These are phyloP conservation scores for Cystofilobasidium bisporidii DNA, from an alignment of 768 basidiomycete genomes.

Conservation along the genomic window DNA sequence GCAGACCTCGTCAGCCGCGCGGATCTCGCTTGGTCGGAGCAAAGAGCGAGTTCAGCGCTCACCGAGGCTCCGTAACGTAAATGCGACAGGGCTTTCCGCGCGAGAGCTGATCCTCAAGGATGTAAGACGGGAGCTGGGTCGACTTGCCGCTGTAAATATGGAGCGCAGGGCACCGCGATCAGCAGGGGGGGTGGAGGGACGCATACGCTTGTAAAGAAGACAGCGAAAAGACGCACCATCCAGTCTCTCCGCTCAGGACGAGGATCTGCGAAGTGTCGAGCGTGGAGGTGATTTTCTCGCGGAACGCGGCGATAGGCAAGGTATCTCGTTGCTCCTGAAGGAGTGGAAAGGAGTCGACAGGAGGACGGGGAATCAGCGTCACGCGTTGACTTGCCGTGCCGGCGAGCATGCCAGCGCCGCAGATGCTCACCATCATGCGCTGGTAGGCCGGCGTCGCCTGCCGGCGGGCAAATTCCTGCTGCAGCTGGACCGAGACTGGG, in stretches of 20 bases:
- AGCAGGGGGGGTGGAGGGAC: slow-evolving; percentile 30
- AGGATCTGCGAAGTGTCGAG: slow-evolving; percentile 70
- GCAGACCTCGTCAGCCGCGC: too few relatives aligned
- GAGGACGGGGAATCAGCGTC: too few relatives aligned
- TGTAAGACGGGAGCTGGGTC: slow-evolving; percentile 87
- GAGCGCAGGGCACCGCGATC: not conserved
- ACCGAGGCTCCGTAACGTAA: slow-evolving; percentile 83
- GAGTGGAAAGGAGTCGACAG: not conserved
- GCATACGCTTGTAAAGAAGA: slow-evolving; percentile 36
- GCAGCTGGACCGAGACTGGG: slow-evolving; percentile 28
- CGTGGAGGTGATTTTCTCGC: slow-evolving; percentile 57
- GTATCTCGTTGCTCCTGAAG: slow-evolving; percentile 59
- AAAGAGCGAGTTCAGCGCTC: not conserved
- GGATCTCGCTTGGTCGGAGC: too few relatives aligned
- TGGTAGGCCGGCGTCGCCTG: slow-evolving; percentile 61
- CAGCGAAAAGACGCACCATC: slow-evolving; percentile 47
- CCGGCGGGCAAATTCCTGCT: slow-evolving; percentile 53
- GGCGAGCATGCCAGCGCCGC: too few relatives aligned
- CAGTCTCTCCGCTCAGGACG: slow-evolving; percentile 75
- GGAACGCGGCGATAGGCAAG: slow-evolving; percentile 78
- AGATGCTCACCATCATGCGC: slow-evolving; percentile 79
- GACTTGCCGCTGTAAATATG: slow-evolving; percentile 68
- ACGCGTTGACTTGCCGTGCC: too few relatives aligned
- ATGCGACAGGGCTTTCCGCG: slow-evolving; percentile 77
- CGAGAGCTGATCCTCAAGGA: slow-evolving; percentile 78